Evolutionary conservation across 2,329 filamentous ascomycete species (phyloP), one percentile per base, ranked within the genome.

Genomic region (Aspergillus quadricinctus): DNA sequence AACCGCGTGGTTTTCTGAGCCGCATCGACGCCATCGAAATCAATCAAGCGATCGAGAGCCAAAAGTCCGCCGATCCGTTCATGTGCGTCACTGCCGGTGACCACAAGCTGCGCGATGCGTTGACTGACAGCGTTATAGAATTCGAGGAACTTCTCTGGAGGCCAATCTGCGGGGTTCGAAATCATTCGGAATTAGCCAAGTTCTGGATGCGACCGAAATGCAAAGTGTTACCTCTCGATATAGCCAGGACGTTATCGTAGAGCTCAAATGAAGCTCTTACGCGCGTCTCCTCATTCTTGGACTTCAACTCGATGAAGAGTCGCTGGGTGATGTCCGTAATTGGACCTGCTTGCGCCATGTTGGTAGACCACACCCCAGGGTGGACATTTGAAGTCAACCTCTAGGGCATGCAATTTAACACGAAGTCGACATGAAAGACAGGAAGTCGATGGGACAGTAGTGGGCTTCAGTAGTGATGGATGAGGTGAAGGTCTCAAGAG

Each of bases 1-100:
- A 97, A 99, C 54, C 94, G 87, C 29, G 93, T 96, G 57, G 94
- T 96, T 76, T 97, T 97, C 67, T 91, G 86, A 37, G 90, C 91
- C 25, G 90, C 86, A 76, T 99, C 95, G 65, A 97, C 90, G 57
- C 92, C 93, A 66, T 97, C 93, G 72, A 97, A 97, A 72, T 97
- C 92, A 74, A 97, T 93, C 54, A 99, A 85, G 56, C 88, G 88
- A 73, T 96, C 93, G 59, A 99, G 84, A 57, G 93, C 93, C 66
- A 94, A 88, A 60, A 99, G 88, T 52, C 94, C 95, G 60, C 92
- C 94, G 55, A 97, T 86, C 57, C 92, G 88, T 71, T 99, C 94
- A 65, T 88, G 86, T 4, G 90, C 88, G 72, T 96, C 92, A 76
- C 84, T 88, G 61, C 92, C 90, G 72, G 93, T 90, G 49, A 91